phyloP scores from a whole-genome alignment of 2,329 filamentous ascomycete genomes.

The Fusarium acutatum region DNA sequence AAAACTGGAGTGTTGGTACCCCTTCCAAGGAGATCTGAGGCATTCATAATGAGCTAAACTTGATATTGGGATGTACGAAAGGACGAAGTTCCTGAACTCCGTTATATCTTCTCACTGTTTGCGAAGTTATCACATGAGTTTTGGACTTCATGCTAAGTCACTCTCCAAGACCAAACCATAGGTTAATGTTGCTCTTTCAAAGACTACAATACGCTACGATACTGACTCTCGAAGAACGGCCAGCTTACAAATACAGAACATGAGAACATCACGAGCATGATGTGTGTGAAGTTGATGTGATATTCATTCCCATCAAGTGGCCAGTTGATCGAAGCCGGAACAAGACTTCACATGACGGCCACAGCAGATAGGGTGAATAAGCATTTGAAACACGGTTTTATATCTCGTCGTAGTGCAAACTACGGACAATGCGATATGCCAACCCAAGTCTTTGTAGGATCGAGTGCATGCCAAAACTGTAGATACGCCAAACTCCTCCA shows the following conservation, averaged over 20 bases:
- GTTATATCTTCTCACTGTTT: neutral
- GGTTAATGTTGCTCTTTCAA: neutral
- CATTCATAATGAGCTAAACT: neutral
- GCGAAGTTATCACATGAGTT: neutral
- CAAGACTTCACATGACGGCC: too few relatives aligned
- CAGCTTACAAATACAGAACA: neutral
- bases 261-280: neutral
- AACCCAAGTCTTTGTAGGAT: constrained; percentile 5
- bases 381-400: neutral
- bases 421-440: neutral
- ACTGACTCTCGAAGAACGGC: neutral
- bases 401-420: neutral
- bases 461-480: constrained; percentile 26
- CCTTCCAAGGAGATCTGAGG: neutral
- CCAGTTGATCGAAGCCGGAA: neutral
- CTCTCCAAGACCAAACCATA: neutral
- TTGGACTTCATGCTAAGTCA: neutral
- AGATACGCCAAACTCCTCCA: constrained; percentile 32
- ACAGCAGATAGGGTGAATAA: neutral
- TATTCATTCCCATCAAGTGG: neutral
- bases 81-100: neutral
- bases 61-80: neutral
- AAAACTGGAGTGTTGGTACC: neutral
- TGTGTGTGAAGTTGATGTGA: neutral
- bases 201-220: neutral